Conservation (phyloP, 805 yeast genomes). For the Pichia phayaonensis region DNA sequence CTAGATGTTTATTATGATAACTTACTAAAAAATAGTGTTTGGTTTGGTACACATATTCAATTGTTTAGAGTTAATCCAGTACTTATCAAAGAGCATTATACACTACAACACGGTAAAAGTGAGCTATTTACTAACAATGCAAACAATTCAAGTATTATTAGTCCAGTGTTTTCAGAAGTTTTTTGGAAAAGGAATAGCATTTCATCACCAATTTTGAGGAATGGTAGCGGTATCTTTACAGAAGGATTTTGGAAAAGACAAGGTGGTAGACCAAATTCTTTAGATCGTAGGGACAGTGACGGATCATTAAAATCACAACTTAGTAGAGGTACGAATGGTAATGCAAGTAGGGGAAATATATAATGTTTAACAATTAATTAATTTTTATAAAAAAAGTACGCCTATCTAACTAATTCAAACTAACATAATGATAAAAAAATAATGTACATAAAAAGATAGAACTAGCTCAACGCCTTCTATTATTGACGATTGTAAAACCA, state of each 20-base stretch:
- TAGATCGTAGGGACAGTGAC: slow-evolving; percentile 11
- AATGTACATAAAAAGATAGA: not conserved
- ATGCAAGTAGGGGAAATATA: not conserved
- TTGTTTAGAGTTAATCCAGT: slow-evolving; percentile 32
- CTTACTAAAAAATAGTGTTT: slow-evolving; percentile 28
- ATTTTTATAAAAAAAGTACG: not conserved
- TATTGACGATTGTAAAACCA: slow-evolving; percentile 82
- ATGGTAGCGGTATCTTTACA: slow-evolving; percentile 9
- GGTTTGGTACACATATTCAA: slow-evolving; percentile 38
- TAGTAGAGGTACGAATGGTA: not conserved
- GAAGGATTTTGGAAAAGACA: slow-evolving; percentile 17
- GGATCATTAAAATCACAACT: slow-evolving; percentile 7
- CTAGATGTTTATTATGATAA: slow-evolving; percentile 9
- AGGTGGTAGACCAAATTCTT: slow-evolving; percentile 8
- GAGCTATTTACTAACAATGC: not conserved
- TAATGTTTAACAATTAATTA: not conserved
- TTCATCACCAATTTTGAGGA: slow-evolving; percentile 19
- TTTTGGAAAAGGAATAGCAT: slow-evolving; percentile 10
- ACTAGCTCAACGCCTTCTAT: slow-evolving; percentile 33
- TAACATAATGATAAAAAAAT: not conserved
- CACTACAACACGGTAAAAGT: slow-evolving; percentile 8
- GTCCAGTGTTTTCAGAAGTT: slow-evolving; percentile 1
- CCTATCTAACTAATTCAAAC: not conserved
- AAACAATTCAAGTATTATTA: not conserved
- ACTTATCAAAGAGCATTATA: slow-evolving; percentile 8